Conservation (phyloP, 2,329 filamentous ascomycete genomes). For the Microsporum audouinii region DNA sequence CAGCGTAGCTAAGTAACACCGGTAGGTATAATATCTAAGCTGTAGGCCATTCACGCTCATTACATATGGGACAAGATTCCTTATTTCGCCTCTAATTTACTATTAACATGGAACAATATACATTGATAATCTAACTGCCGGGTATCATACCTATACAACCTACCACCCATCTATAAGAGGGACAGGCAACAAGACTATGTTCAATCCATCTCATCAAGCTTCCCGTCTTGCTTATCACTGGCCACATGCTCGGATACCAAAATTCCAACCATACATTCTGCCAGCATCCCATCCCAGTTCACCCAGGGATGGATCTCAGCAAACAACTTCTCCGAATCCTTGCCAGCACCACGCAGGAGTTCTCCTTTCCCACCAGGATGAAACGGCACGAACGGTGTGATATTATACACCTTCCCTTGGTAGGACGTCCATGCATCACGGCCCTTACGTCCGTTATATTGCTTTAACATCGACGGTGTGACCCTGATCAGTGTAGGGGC, state of each 20-base stretch:
- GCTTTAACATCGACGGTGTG: conserved; percentile 66
- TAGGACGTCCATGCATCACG: conserved; percentile 84
- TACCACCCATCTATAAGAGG: not conserved
- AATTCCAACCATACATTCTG: conserved; percentile 50
- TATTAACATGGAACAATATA: not conserved
- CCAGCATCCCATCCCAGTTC: conserved; percentile 56
- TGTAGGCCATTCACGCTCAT: not conserved
- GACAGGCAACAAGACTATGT: not conserved
- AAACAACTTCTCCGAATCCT: conserved; percentile 52
- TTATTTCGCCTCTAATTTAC: not conserved
- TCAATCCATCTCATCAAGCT: conserved; percentile 50
- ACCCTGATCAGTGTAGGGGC: conserved; percentile 55
- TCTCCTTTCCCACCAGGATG: conserved; percentile 68
- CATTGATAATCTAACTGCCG: not conserved
- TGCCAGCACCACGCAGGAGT: conserved; percentile 51
- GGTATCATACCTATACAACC: not conserved
- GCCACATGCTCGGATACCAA: conserved; percentile 45
- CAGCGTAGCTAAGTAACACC: not conserved
- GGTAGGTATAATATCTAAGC: not conserved
- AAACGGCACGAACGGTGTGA: conserved; percentile 77
- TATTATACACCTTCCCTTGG: conserved; percentile 85
- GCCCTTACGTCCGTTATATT: conserved; percentile 70
- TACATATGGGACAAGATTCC: not conserved
- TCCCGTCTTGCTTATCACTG: conserved; percentile 17
- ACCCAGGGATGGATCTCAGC: conserved; percentile 57